Evolutionary conservation across 2,329 filamentous ascomycete genomes (phyloP).

Genomic region (Fusarium camptoceras): DNA sequence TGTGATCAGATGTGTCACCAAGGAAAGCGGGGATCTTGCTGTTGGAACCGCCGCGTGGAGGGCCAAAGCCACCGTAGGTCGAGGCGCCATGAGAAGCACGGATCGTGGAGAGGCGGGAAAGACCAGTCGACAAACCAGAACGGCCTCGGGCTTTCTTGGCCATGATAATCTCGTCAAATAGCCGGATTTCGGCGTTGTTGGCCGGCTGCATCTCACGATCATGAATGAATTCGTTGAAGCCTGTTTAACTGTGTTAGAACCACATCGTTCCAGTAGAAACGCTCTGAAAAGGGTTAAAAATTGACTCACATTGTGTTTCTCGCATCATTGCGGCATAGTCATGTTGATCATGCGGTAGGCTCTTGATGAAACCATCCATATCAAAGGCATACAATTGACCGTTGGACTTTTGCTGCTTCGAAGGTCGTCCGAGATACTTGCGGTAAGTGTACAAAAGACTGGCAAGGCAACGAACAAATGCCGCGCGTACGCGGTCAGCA

Average conservation of each 20-base stretch:
- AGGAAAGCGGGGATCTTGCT: constrained; percentile 70
- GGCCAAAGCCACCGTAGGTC: constrained; percentile 53
- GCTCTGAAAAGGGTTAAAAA: not conserved
- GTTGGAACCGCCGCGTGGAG: constrained; percentile 49
- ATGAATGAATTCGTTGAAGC: constrained; percentile 86
- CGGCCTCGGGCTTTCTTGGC: constrained; percentile 79
- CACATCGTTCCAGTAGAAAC: not conserved
- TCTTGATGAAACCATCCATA: constrained; percentile 73
- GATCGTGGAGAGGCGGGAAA: constrained; percentile 71
- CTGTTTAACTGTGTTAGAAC: constrained; percentile 38
- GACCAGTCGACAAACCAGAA: constrained; percentile 72
- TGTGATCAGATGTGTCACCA: constrained; percentile 78
- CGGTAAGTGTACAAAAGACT: constrained; percentile 75
- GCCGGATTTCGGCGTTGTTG: constrained; percentile 73
- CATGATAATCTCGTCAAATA: constrained; percentile 87
- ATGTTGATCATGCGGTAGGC: constrained; percentile 73
- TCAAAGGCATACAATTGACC: constrained; percentile 73
- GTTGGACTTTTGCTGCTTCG: constrained; percentile 69
- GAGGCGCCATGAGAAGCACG: constrained; percentile 66
- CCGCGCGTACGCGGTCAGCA: constrained; percentile 69
- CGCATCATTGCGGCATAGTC: constrained; percentile 73
- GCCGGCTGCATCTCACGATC: constrained; percentile 76
- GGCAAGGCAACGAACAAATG: constrained; percentile 74
- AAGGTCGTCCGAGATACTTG: constrained; percentile 70
- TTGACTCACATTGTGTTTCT: constrained; percentile 71